Base-by-base conservation (phyloP, 441 rosid species). In the Melastoma candidum region DNA sequence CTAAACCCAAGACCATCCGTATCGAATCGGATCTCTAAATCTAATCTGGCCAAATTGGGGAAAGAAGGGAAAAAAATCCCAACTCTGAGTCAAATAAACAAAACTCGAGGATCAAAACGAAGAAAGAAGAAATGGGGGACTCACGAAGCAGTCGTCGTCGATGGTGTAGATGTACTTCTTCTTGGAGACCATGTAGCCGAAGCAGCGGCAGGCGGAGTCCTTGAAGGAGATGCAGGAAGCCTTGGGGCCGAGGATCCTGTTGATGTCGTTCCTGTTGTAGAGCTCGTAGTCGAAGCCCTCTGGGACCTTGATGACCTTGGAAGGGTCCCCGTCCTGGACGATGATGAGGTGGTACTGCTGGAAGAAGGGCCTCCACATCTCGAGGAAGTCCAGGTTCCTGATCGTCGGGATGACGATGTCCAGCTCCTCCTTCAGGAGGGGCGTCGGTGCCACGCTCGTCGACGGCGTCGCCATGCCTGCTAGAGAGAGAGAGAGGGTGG, bases 351-450 rank as follows among this genome's bases (percentile, higher is more conserved):
- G 22, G 22, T 17, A 17, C 22, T 48, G 46, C 55, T 62, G 66
- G 66, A 62, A 62, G 53, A 62, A 62, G 27, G 66, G 66, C 49
- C 66, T 32, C 66, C 66, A 62, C 66, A 62, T 62, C 54, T 62
- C 66, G 44, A 62, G 66, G 66, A 62, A 62, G 48, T 62, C 66
- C 17, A 62, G 66, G 60, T 62, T 62, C 50, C 66, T 46, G 54
- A 62, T 62, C 44, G 66, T 62, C 27, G 66, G 66, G 59, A 62
- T 62, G 26, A 62, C 66, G 66, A 62, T 62, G 55, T 62, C 66
- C 24, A 62, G 66, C 60, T 62, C 66, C n/a, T 54, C 60, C 54
- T 48, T 44, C 60, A 62, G 55, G 22, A 55, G 10, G 36, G 66
- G 66, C 10, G 29, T 48, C 45, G 66, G 39, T 1, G 39, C 0